Percentiles rank a stretch among this genome's conserved stretches.
phyloP scores from a whole-genome alignment of 2,329 filamentous ascomycete genomes.

The Sphaerulina musiva region DNA sequence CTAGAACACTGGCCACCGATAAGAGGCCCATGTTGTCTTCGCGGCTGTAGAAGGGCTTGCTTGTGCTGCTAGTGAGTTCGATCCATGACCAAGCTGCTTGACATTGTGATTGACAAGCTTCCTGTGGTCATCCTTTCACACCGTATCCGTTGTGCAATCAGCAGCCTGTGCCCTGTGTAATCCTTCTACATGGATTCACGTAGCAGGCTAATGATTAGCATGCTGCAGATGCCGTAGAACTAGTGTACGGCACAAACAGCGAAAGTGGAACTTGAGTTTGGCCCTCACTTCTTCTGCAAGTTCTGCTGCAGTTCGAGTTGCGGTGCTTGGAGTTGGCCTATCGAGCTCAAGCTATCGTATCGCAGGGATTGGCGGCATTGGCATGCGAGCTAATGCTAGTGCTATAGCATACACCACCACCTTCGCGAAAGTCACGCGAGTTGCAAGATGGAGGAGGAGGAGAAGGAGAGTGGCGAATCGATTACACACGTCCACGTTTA shows the following conservation, averaged over 20 bases:
- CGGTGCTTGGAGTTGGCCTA: neutral
- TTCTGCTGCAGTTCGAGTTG: too few relatives aligned
- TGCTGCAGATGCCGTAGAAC: neutral
- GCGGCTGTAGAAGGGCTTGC: neutral
- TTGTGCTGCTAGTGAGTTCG: neutral
- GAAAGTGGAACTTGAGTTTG: neutral
- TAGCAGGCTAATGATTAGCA: neutral
- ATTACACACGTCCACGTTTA: neutral
- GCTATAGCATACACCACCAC: neutral
- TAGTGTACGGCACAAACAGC: neutral
- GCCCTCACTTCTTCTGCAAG: too few relatives aligned
- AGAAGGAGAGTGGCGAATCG: too few relatives aligned
- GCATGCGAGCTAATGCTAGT: too few relatives aligned
- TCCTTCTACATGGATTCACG: too few relatives aligned
- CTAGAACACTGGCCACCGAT: neutral
- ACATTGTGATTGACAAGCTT: neutral
- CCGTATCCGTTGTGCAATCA: too few relatives aligned
- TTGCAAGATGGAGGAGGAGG: slow-evolving; percentile 1
- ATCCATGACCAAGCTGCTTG: neutral
- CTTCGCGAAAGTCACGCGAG: neutral
- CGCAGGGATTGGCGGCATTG: neutral
- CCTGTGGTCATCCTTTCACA: neutral
- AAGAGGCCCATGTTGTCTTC: neutral
- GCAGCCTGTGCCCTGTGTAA: too few relatives aligned
- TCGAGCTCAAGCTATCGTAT: neutral